Evolutionary conservation across 2,329 filamentous ascomycete species (phyloP).

Genomic region (Xylariales sp.): DNA sequence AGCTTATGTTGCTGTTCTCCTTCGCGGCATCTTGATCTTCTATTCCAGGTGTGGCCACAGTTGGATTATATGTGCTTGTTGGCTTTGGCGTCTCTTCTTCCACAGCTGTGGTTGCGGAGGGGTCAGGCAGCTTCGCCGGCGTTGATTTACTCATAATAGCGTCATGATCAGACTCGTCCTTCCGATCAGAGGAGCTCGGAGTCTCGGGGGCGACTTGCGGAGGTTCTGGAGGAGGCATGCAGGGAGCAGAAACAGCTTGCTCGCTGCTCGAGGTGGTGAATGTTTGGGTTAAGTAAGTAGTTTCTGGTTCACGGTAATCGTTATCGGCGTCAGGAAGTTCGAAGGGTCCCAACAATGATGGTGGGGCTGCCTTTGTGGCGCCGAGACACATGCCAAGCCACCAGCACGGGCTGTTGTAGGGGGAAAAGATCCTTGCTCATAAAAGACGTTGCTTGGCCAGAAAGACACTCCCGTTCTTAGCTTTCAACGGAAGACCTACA

Average conservation of each 20-base stretch:
- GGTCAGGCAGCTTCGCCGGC: constrained; percentile 9
- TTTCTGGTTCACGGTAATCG: no score
- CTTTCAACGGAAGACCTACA: no score
- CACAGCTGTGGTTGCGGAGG: constrained; percentile 3
- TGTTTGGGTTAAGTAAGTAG: no score
- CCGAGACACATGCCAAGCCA: no score
- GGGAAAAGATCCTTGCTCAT: no score
- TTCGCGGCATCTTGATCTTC: constrained; percentile 1
- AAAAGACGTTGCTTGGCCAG: no score
- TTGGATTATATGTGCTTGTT: neutral
- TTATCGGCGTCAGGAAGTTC: no score
- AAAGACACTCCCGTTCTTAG: no score
- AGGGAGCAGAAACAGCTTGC: constrained; percentile 10
- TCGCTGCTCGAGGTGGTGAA: constrained; percentile 9
- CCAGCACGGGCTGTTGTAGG: no score
- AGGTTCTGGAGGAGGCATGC: constrained; percentile 12
- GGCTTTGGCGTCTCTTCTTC: constrained; percentile 2
- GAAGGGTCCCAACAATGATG: no score
- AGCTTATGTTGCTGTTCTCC: neutral
- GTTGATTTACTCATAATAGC: constrained; percentile 10
- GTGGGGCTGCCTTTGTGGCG: no score
- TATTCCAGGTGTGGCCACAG: no score
- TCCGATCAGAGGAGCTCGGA: neutral
- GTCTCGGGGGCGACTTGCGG: neutral
- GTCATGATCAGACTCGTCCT: constrained; percentile 9